Evolutionary conservation across 2,329 filamentous ascomycete genomes (phyloP), one percentile per base, ranked within the genome.

Genomic region (Aspergillus cejpii): DNA sequence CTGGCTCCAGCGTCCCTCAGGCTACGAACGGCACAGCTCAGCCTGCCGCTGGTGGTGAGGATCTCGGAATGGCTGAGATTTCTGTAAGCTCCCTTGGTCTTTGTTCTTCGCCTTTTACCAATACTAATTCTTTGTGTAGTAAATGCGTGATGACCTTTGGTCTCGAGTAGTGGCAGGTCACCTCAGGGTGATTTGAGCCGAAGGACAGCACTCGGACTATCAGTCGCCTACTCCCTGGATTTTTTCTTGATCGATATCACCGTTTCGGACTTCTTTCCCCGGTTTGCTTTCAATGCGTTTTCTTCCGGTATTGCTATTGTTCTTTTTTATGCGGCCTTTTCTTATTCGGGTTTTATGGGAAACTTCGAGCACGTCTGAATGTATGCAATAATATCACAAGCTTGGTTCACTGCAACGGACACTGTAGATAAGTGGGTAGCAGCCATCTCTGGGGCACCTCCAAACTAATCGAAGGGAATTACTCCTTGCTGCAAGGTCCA

Each of bases 51-150:
- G 72, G 70, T 48, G 73, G 68, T 17, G 71, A 71, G 49, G 77
- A 76, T 53, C 67, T 73, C 48, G 73, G 69, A 50, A 78, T 78
- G 75, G 77, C 77, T 53, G 76, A 78, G 62, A 77, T 78, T 53
- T 71, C 74, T 60, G 73, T 73, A 65, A 66, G 68, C 57, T 33
- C 7, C n/a, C 12, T 31, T 15, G 20, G 21, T 39, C 6, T 7
- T 26, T 24, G 20, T 7, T 24, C 10, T 6, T 12, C 19, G 5
- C 7, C 6, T 11, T 21, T 8, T 2, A 21, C 39, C 41, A 37
- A 47, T 46, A 27, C 39, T 37, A 7, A 12, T 20, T 8, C 4
- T n/a, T 8, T 23, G 5, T 36, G 24, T 23, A 56, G 53, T 56
- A 51, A 56, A 53, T 45, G 17, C 10, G 17, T 41, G 20, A 21